Base-by-base conservation (phyloP, 2,329 filamentous ascomycete genomes). In the Claviceps monticola region DNA sequence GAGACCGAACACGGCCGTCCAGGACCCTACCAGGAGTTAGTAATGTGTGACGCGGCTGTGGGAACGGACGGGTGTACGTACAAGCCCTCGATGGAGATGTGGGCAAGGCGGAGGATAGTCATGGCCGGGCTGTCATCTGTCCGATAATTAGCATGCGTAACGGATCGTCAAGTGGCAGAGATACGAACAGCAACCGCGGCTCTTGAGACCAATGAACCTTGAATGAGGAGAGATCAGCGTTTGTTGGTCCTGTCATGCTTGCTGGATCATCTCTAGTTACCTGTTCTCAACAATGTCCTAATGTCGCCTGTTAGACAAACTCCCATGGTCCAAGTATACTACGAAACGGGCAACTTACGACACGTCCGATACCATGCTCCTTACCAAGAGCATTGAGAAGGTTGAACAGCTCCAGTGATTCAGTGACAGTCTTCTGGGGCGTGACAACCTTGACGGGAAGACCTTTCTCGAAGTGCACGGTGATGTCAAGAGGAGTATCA, bases 71-170 rank as follows among this genome's bases (percentile, higher is more conserved):
- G 13, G 8, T 39, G 46, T n/a, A 17, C 46, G 8, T 48, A 48
- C 36, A 51, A 44, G 43, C 44, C 49, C n/a, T 51, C 49, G 9
- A 51, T 39, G 34, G 34, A 39, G n/a, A 46, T 34, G 36, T 51
- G 49, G 7, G 49, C 49, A 14, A 36, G 43, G 7, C 43, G 43
- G n/a, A 46, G 43, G 4, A 51, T 51, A 13, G 49, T 51, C 49
- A 51, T 39, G 43, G 36, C 49, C 9, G 49, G 49, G 37, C 19
- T 51, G 49, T 51, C 49, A 26, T 51, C 46, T 48, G 46, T 26
- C 5, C 8, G 19, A 14, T 26, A 5, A 7, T 48, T 14, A 48
- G 46, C 7, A 48, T 21, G 36, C 7, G 8, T 7, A 39, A 17
- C 16, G 19, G 16, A 11, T 38, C 44, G 7, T 14, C 14, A 5